phyloP scores from a whole-genome alignment of 805 yeast species.

The Torulaspora microellipsoides region DNA sequence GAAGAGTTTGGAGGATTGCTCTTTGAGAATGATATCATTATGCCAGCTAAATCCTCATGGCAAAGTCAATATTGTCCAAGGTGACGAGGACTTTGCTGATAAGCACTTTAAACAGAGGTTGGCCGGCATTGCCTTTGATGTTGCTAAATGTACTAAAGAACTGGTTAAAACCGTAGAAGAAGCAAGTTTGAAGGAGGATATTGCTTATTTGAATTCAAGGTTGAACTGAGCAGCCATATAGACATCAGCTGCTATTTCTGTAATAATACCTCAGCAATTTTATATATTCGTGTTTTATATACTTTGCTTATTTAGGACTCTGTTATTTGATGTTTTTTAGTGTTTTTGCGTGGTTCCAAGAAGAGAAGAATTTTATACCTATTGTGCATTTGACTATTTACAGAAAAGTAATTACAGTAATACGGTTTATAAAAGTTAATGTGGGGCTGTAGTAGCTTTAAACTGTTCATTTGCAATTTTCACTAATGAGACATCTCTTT shows the following conservation, averaged over 20 bases:
- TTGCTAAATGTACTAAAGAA: slow-evolving; percentile 94
- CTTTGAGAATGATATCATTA: slow-evolving; percentile 71
- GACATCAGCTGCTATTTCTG: not conserved
- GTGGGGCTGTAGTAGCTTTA: not conserved
- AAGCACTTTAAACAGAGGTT: slow-evolving; percentile 86
- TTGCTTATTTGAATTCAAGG: slow-evolving; percentile 72
- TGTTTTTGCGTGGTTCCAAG: not conserved
- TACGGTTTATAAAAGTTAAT: not conserved
- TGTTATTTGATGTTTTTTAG: not conserved
- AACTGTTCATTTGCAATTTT: slow-evolving; percentile 14
- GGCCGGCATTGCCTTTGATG: slow-evolving; percentile 94
- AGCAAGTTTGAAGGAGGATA: slow-evolving; percentile 82
- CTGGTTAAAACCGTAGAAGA: slow-evolving; percentile 94
- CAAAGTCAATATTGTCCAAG: slow-evolving; percentile 29
- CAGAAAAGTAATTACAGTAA: slow-evolving; percentile 3
- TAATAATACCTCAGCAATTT: slow-evolving; percentile 1
- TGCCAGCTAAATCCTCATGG: slow-evolving; percentile 42
- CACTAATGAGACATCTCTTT: slow-evolving; percentile 18
- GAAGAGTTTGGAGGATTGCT: slow-evolving; percentile 78
- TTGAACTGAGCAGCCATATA: slow-evolving; percentile 24
- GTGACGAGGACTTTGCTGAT: slow-evolving; percentile 69
- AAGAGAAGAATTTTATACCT: not conserved
- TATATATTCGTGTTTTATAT: not conserved
- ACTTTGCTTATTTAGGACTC: not conserved
- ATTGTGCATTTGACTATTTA: slow-evolving; percentile 6